Evolutionary conservation across 805 yeast species (phyloP).

Genomic region (Crinitomyces ghanaensis): DNA sequence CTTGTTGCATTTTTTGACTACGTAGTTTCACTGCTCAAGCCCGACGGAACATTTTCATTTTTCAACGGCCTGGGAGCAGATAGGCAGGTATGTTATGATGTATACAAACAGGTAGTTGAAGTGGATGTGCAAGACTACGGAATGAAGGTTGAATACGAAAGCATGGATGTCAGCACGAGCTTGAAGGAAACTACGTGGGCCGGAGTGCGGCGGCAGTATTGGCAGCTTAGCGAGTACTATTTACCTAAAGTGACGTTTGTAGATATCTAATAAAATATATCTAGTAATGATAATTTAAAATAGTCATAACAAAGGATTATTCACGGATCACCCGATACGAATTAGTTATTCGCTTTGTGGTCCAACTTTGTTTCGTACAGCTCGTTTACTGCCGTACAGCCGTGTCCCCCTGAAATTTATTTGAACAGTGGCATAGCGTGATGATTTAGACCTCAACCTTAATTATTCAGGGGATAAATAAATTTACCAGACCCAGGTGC

Average conservation of each 20-base stretch:
- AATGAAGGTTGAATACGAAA: conserved; percentile 43
- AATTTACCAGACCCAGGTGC: background rate
- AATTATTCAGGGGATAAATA: background rate
- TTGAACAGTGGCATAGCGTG: no score
- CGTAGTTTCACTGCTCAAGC: conserved; percentile 70
- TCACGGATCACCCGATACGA: no score
- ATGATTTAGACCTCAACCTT: no score
- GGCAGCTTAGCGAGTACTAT: conserved; percentile 23
- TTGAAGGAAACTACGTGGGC: conserved; percentile 28
- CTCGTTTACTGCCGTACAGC: no score
- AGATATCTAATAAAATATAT: no score
- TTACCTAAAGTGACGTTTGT: conserved; percentile 20
- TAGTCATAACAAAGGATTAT: no score
- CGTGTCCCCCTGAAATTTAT: no score
- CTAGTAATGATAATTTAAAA: no score
- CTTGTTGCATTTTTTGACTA: conserved; percentile 77
- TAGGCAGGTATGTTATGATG: conserved; percentile 64
- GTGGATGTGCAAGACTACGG: conserved; percentile 76
- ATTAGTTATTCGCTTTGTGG: no score
- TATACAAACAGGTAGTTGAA: conserved; percentile 71
- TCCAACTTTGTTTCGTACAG: no score
- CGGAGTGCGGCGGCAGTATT: conserved; percentile 25
- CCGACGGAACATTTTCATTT: conserved; percentile 77
- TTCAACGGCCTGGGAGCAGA: conserved; percentile 89
- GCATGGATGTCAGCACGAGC: conserved; percentile 25